Evolutionary conservation across 805 yeast species (phyloP), one percentile per base, ranked within the genome.

Genomic region (Limtongia smithiae): DNA sequence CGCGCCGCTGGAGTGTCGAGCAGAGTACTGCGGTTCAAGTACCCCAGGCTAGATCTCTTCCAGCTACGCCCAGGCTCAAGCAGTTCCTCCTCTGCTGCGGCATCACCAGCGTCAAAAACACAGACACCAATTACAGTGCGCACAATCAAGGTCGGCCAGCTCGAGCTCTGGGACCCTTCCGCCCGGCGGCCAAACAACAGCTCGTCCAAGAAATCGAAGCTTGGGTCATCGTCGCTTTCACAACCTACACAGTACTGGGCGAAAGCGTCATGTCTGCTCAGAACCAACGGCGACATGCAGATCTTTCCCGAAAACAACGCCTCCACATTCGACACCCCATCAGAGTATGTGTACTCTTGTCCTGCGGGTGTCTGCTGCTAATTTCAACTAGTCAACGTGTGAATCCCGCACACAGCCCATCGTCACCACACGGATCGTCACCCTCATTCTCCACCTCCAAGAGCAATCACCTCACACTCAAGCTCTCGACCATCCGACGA

Each of bases 161-260:
- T 54, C 7, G 52, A 50, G 31, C n/a, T 54, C 20, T 54, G 52
- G 52, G 58, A 54, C 31, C 56, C 58, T 2, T 17, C 30, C 6
- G 20, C 38, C 30, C 27, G 37, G 33, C 40, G 25, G 8, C 43
- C 41, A 18, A 3, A 31, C 6, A 7, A 25, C 3, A 22, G 40
- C 25, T 15, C 36, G 7, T 17, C 21, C 24, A 30, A 17, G 30
- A 17, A 37, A 31, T 31, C 25, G n/a, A 35, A 38, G 35, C 48
- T 31, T 36, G 48, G 37, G 34, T 8, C 41, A 7, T 5, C 41
- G 5, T 11, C 41, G 7, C 24, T 37, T 7, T 11, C 42, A 18
- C 11, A 41, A 1, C 17, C 40, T 15, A 22, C 17, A 9, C 28
- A 28, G 7, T 12, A 32, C 3, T 54, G 58, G 58, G 4, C 46